Percentiles rank a stretch among this genome's conserved stretches.
Evolutionary conservation across 139 green algal species (phyloP).

Genomic region (Volvox reticuliferus): DNA sequence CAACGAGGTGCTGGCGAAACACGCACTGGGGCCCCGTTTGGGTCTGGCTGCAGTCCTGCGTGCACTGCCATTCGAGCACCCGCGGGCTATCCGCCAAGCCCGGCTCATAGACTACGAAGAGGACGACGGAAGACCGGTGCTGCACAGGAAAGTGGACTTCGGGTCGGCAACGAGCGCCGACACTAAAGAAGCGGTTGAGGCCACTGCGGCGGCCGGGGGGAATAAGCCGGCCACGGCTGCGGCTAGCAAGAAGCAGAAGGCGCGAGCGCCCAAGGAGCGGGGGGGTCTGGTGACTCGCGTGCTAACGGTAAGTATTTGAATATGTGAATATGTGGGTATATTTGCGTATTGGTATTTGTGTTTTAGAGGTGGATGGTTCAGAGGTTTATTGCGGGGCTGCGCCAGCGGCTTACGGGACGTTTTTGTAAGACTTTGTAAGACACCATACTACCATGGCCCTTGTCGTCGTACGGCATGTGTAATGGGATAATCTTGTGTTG

Average conservation of each 20-base stretch:
- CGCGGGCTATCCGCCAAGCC: not conserved
- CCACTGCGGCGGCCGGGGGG: not conserved
- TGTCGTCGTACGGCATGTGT: no score
- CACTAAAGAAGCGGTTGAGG: not conserved
- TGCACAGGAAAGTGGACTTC: not conserved
- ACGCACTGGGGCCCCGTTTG: conserved; percentile 17
- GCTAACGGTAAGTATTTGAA: not conserved
- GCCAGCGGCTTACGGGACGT: no score
- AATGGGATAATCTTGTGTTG: no score
- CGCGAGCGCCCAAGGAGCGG: not conserved
- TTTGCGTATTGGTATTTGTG: no score
- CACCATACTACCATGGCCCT: no score
- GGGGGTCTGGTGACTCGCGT: not conserved
- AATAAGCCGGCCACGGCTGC: no score
- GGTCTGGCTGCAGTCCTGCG: not conserved
- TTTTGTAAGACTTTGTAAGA: no score
- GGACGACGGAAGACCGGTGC: conserved; percentile 16
- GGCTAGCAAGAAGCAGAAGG: not conserved
- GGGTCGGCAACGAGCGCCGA: not conserved
- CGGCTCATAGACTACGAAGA: not conserved
- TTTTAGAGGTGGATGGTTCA: no score
- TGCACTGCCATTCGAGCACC: conserved; percentile 20
- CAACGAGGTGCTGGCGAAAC: conserved; percentile 34
- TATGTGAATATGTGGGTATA: no score
- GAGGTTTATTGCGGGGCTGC: no score